Evolutionary conservation across 495 filamentous ascomycete genomes (phyloP), one percentile per base, ranked within the genome.

Genomic region (Penicillium maclennaniae): DNA sequence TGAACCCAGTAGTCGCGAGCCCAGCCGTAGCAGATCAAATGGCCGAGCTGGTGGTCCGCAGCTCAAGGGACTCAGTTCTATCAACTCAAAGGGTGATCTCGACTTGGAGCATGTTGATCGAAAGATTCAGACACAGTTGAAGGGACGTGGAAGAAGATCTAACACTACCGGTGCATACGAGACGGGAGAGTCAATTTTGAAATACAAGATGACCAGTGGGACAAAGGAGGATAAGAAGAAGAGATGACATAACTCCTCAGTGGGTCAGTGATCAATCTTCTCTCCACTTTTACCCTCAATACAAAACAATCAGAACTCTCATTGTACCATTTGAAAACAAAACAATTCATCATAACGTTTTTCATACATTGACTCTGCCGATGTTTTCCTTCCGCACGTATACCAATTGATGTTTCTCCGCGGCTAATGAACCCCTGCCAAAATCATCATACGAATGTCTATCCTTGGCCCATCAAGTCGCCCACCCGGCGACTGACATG

Each of bases 121-220:
- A 67, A 89, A 85, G 76, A 91, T 96, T 51, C 70, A 84, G 27
- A 87, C 85, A 16, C 47, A 58, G 28, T 89, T 95, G 87, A 77
- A 77, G 56, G 87, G 92, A 67, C 69, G 91, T 45, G 86, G 88
- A 0, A 71, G 83, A 44, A 55, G 59, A 12, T 57, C 56, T 1
- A 57, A 58, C 12, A 61, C 58, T 4, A 15, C 54, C 28, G 53
- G 45, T 25, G 49, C 52, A 9, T 58, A 40, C 19, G 58, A 61
- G 51, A 61, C 61, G 1, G 61, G 61, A n/a, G 61, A 65, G 43
- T 61, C 61, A 2, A 59, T 65, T 40, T 36, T 65, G 21, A 61
- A 61, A 38, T 61, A 65, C 39, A 53, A 55, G 20, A 48, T 48
- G 5, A 28, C 45, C 4, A 20, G 21, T 41, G 49, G 19, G 17